Base-by-base conservation (phyloP, 176 grass and related monocot species). In the Phragmites australis region DNA sequence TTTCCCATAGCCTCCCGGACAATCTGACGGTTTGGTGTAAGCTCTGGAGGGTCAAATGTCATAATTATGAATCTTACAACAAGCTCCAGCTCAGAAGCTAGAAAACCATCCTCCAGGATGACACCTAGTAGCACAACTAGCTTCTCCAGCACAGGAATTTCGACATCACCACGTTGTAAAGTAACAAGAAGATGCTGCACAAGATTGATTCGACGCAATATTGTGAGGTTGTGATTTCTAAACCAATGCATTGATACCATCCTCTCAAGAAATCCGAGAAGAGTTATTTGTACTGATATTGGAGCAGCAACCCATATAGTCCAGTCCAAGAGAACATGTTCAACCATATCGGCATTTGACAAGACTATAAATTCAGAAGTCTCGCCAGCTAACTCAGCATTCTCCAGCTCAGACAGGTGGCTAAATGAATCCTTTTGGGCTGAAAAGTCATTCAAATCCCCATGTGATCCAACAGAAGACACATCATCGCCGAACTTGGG, bases 161-260 rank as follows among this genome's bases (percentile, higher is more conserved):
- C 97, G 64, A 99, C 93, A 91, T 99, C 93, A 79, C 97, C 97
- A 52, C 97, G 90, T 83, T 99, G 93, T 67, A 99, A 85, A 74
- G 97, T 99, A 70, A 99, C 97, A 71, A 99, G 88, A 58, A 99
- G 85, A 93, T 99, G 97, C 27, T 95, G 97, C 32, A 99, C 97
- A 78, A 99, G 88, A 86, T 99, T 99, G 83, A 99, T 93, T 68
- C 81, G 88, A 26, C 97, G 97, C 72, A 99, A 72, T 77, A 99
- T 91, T 76, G 97, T 96, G 32, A 99, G 88, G 79, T 99, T 99
- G 80, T 99, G 93, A 69, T 91, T 99, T 85, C 97, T 89, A 61
- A 92, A 99, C 88, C 93, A 95, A 32, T 99, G 97, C 97, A 99
- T 99, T 25, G 93, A 99, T 75, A 99, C 97, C 97, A 99, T 93